Base-by-base conservation (phyloP, 805 yeast species). In the Saturnispora mendoncae region DNA sequence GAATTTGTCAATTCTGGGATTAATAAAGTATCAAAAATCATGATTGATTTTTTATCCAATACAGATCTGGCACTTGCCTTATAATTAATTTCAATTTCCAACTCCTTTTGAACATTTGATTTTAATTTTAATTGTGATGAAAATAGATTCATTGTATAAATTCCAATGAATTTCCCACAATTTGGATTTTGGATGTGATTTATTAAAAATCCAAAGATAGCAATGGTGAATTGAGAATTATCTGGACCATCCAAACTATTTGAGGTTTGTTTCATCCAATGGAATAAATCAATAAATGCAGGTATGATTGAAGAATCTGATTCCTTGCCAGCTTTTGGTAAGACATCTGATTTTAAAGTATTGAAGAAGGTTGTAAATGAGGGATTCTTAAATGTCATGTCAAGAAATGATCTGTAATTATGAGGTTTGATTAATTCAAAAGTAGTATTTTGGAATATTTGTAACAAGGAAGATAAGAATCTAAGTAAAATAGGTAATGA, bases 401-500 rank as follows among this genome's bases (percentile, higher is more conserved):
- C 87, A 39, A 82, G 56, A 33, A 79, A 63, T 45, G 76, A 77
- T 45, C 71, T 73, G 2, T 73, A 71, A 45, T 64, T 71, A 42
- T 54, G 61, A 0, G 84, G 84, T 1, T 70, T 61, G 3, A 77
- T 66, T 20, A 61, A 49, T 0, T 55, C 51, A 90, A 92, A 84
- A 44, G 79, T 73, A 3, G 62, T 60, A 0, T 51, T 15, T 6
- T 66, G 69, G 9, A 76, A 61, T 31, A 63, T 63, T 2, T 49
- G 45, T 19, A 83, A 56, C 1, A 79, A 56, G 6, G 65, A 45
- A 12, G 65, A 53, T 26, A 82, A 65, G 3, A 74, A 72, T 42
- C 74, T 62, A n/a, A 85, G 59, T 3, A 81, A 56, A 14, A 68
- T 58, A 0, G 82, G 81, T 25, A 81, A 52, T 1, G 81, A 74